Evolutionary conservation across 192 early-diverging fungal genomes (phyloP).

Genomic region (Endogone sp.): DNA sequence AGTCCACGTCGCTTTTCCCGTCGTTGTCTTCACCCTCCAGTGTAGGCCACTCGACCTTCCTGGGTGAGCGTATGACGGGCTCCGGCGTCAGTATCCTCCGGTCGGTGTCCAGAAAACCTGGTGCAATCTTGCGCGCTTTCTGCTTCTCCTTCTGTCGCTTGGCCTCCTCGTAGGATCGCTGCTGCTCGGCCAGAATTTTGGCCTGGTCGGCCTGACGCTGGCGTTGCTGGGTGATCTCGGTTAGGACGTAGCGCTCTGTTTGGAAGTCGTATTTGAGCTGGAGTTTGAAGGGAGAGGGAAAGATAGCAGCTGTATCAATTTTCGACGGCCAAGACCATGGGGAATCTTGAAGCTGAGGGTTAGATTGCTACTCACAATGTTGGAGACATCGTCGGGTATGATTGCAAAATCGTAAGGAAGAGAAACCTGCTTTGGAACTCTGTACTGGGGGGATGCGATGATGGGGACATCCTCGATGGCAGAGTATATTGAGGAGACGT

Average conservation of each 20-base stretch:
- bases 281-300: constrained; percentile 1
- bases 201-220: constrained; percentile 21
- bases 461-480: constrained; percentile 29
- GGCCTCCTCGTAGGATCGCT: constrained; percentile 35
- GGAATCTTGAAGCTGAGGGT: background rate
- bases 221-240: constrained; percentile 35
- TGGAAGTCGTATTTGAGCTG: constrained; percentile 48
- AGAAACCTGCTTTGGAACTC: constrained; percentile 28
- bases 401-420: constrained; percentile 14
- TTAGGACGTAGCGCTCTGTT: constrained; percentile 45
- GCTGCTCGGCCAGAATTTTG: constrained; percentile 27
- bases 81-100: constrained; percentile 50
- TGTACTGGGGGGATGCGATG: constrained; percentile 32
- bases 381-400: constrained; percentile 26
- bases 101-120: constrained; percentile 61
- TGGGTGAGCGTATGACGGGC: constrained; percentile 20
- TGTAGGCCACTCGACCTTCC: background rate
- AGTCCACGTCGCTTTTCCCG: background rate
- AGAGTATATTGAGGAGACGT: constrained; percentile 27
- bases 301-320: background rate
- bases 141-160: constrained; percentile 42
- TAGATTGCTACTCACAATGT: constrained; percentile 28
- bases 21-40: background rate
- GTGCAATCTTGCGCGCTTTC: constrained; percentile 56
- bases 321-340: background rate